phyloP scores from a whole-genome alignment of 23 red algal genomes.

The Gracilaria vermiculophylla region DNA sequence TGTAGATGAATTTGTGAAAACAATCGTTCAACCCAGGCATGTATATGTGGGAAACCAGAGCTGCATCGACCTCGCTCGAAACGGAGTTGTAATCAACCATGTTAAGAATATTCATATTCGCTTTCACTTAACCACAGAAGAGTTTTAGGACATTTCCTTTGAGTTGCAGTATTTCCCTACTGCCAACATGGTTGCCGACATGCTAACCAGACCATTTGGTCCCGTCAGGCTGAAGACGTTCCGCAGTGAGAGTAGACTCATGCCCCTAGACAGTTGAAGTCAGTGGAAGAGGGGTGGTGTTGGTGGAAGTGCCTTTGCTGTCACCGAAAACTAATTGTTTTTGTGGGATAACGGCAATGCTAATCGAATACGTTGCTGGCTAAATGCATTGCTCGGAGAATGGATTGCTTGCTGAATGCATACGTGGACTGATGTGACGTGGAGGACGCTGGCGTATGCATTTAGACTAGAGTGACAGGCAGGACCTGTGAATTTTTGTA shows the following conservation, averaged over 20 bases:
- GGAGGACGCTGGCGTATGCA: no score
- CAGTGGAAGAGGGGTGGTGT: neutral
- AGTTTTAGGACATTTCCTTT: neutral
- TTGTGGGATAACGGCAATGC: no score
- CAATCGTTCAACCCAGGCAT: neutral
- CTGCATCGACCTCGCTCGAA: neutral
- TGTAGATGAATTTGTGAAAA: neutral
- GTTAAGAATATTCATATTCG: neutral
- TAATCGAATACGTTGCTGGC: no score
- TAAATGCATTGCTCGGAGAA: no score
- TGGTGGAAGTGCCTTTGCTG: neutral
- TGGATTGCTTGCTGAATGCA: no score
- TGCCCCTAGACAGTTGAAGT: neutral
- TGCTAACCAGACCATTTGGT: neutral
- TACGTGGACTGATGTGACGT: no score
- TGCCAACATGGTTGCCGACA: neutral
- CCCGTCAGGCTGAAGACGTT: neutral
- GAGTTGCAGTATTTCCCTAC: neutral
- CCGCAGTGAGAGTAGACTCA: neutral
- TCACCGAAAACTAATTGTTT: neutral
- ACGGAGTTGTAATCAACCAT: neutral
- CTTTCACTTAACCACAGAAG: conserved; percentile 10
- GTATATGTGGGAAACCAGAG: neutral
- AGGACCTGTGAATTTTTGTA: no score
- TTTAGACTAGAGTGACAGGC: no score